A percentile compares a stretch with the other conserved stretches of the same genome.
These are phyloP conservation scores for Pseudogymnoascus sp. DNA, from an alignment of 2,329 filamentous ascomycete genomes.

Conservation along the genomic window DNA sequence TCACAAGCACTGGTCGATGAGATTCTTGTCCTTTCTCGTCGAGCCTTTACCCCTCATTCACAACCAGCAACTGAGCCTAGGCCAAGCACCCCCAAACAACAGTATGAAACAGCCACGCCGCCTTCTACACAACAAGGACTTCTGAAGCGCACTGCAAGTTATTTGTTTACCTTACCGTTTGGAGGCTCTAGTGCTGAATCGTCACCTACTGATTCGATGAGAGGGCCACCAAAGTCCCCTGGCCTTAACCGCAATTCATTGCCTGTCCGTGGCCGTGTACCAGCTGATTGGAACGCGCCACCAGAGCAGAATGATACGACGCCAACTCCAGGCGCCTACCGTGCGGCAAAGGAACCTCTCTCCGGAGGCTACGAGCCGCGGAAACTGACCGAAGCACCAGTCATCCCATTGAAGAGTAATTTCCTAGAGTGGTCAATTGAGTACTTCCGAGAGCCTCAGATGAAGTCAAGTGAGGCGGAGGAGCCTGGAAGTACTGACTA, in stretches of 20 bases:
- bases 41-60: conserved; percentile 34
- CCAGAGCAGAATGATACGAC: conserved; percentile 67
- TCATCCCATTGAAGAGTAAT: conserved; percentile 68
- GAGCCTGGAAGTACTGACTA: conserved; percentile 95
- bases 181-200: conserved; percentile 26
- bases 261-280: conserved; percentile 35
- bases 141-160: conserved; percentile 54
- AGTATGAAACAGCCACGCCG: conserved; percentile 25
- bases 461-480: conserved; percentile 92
- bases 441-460: conserved; percentile 96
- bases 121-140: conserved; percentile 48
- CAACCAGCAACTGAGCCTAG: conserved; percentile 16
- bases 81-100: conserved; percentile 24
- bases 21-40: conserved; percentile 45
- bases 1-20: conserved; percentile 69
- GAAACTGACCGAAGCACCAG: conserved; percentile 47
- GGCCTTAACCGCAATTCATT: conserved; percentile 20
- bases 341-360: conserved; percentile 67
- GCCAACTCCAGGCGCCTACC: conserved; percentile 59
- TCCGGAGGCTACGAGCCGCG: conserved; percentile 65
- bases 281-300: conserved; percentile 51
- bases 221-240: conserved; percentile 21
- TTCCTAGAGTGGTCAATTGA: conserved; percentile 95
- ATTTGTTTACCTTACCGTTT: conserved; percentile 49
- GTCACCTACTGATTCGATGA: conserved; percentile 19